Base-by-base conservation (phyloP, 2,329 filamentous ascomycete genomes). In the Botrytis porri region DNA sequence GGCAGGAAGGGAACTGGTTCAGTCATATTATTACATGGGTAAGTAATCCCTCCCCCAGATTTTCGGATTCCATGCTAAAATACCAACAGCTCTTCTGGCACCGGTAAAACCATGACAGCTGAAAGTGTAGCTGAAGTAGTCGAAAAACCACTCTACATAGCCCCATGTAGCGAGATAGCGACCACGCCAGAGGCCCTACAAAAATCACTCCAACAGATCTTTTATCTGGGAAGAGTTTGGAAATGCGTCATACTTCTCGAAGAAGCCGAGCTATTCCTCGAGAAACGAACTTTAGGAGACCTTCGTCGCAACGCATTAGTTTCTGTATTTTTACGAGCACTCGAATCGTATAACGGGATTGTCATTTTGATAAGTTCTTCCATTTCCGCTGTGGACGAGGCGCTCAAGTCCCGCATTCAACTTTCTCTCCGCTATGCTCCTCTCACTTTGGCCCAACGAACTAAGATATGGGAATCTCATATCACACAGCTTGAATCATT, bases 341-440 rank as follows among this genome's bases (percentile, higher is more conserved):
- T 84, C 20, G 81, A 83, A 51, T 84, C 84, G 67, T 84, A 83
- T 65, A 76, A 43, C 25, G 71, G 84, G 57, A 82, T 84, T 65
- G 77, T 83, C 2, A 81, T 84, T 74, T 79, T 84, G 0, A 84
- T 84, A 4, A 81, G 81, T n/a, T 82, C 83, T 32, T 80, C 83
- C 1, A 81, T 84, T 59, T 65, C 77, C 3, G 73, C 73, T 18
- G 80, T 84, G 61, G 83, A 84, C 62, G 78, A 80, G 35, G 82
- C 81, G 0, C 80, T 84, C 74, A 78, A 79, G 43, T 80, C 78
- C 12, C 77, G 81, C 14, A 81, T 83, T 69, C 81, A 82, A 64
- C 75, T 82, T 18, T 74, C 77, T 1, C 72, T 82, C 7, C 73
- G 75, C 29, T 82, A 82, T 65, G 37, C 35, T 4, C 45, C 72